These are phyloP conservation scores for Pelargonium fulgidum DNA, from an alignment of 441 rosid genomes.

Conservation along the genomic window DNA sequence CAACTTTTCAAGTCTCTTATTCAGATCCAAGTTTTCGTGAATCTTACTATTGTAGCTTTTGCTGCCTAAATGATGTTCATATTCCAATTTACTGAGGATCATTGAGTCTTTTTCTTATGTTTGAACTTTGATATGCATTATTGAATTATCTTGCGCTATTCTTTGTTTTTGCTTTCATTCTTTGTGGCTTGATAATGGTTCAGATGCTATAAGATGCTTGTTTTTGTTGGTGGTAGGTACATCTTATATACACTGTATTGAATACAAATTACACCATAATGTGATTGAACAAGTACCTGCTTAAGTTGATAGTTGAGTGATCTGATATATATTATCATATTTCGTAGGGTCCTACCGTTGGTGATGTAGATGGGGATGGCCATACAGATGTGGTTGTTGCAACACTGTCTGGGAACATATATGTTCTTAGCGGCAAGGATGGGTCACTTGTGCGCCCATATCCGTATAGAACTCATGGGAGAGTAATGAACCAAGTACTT, in stretches of 20 bases:
- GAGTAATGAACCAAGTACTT: constrained; percentile 97
- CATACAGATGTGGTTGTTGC: constrained; percentile 91
- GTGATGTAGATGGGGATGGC: constrained; percentile 98
- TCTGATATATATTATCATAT: constrained; percentile 18
- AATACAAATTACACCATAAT: background rate
- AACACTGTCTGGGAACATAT: constrained; percentile 85
- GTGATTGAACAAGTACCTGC: constrained; percentile 10
- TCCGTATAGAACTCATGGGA: constrained; percentile 97
- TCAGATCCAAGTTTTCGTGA: too few species aligned
- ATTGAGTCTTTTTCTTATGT: too few species aligned
- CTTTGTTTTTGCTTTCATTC: too few species aligned
- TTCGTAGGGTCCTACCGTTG: constrained; percentile 74
- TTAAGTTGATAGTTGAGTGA: constrained; percentile 3
- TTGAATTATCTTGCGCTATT: too few species aligned
- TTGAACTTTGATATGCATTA: too few species aligned
- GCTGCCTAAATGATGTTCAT: too few species aligned
- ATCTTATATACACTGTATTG: background rate
- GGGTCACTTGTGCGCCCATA: constrained; percentile 85
- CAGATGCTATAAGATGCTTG: background rate
- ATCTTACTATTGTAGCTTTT: too few species aligned
- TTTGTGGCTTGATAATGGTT: background rate
- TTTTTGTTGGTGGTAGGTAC: background rate
- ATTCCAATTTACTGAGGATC: too few species aligned
- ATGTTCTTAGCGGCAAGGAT: constrained; percentile 92
- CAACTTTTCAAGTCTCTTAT: too few species aligned